Conservation (phyloP, 805 yeast genomes). For the Metschnikowia colocasiae region DNA sequence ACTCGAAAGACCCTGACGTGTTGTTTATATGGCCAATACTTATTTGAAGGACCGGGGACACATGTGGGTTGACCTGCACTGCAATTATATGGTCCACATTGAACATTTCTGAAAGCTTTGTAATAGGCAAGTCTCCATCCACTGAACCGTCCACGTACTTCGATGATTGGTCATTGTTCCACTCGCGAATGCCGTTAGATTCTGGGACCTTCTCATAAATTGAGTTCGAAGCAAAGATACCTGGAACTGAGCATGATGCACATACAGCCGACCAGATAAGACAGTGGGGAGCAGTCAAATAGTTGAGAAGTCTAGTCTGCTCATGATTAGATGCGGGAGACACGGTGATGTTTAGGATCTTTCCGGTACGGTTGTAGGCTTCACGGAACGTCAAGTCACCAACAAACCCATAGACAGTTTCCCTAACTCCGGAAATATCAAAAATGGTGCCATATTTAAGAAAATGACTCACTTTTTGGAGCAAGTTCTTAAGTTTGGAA, state of each 20-base stretch:
- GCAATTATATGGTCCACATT: conserved; percentile 97
- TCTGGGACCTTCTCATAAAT: conserved; percentile 77
- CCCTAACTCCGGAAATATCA: conserved; percentile 66
- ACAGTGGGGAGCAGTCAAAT: conserved; percentile 77
- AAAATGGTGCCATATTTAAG: conserved; percentile 87
- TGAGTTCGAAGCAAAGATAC: conserved; percentile 81
- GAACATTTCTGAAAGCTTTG: conserved; percentile 91
- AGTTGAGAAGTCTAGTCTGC: conserved; percentile 79
- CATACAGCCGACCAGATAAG: conserved; percentile 86
- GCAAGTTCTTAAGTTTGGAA: conserved; percentile 47
- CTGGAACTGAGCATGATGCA: conserved; percentile 92
- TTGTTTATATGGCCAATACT: conserved; percentile 66
- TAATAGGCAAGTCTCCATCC: conserved; percentile 87
- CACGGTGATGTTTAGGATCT: conserved; percentile 90
- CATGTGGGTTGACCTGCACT: conserved; percentile 96
- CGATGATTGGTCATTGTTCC: conserved; percentile 71
- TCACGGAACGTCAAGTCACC: conserved; percentile 93
- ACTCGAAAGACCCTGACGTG: conserved; percentile 48
- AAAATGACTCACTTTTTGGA: conserved; percentile 45
- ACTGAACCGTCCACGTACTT: conserved; percentile 96
- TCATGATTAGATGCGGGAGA: conserved; percentile 90
- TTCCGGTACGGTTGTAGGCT: conserved; percentile 90
- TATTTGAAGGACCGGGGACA: conserved; percentile 76
- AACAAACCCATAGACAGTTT: conserved; percentile 71
- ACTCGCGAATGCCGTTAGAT: conserved; percentile 70